Conservation (phyloP, 1,284 basidiomycete species). For the Pterulicium gracile region DNA sequence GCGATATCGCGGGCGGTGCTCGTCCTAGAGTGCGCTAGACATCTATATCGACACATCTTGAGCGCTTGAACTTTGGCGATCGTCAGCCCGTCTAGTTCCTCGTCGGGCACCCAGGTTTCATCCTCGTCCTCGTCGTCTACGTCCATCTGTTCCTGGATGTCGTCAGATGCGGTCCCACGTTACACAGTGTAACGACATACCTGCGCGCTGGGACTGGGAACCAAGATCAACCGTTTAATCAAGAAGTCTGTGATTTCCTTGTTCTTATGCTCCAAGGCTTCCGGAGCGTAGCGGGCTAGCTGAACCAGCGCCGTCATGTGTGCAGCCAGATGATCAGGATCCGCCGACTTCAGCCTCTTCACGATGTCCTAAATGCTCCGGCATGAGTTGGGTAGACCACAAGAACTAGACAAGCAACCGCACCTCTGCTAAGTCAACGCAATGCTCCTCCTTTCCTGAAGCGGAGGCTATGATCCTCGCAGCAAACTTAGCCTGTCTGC, state of each 20-base stretch:
- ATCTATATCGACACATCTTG: conserved; percentile 73
- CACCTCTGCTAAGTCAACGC: conserved; percentile 56
- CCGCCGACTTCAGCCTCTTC: conserved; percentile 36
- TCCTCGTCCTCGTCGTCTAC: conserved; percentile 38
- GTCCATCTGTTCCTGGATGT: conserved; percentile 13
- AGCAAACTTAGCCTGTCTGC: conserved; percentile 80
- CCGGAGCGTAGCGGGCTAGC: conserved; percentile 58
- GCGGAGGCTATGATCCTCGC: conserved; percentile 64
- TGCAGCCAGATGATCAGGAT: conserved; percentile 48
- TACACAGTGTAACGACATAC: conserved; percentile 25
- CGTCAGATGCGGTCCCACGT: not conserved
- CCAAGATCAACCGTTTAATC: conserved; percentile 63
- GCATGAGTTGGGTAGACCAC: too few relatives aligned
- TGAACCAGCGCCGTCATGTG: conserved; percentile 69
- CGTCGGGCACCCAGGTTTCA: conserved; percentile 71
- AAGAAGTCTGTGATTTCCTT: conserved; percentile 66
- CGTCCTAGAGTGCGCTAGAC: conserved; percentile 52
- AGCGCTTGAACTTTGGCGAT: conserved; percentile 66
- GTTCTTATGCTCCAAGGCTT: conserved; percentile 69
- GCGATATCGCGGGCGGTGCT: conserved; percentile 57
- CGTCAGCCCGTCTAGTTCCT: conserved; percentile 41
- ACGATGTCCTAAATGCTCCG: conserved; percentile 58
- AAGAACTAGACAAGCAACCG: conserved; percentile 4
- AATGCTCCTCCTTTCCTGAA: conserved; percentile 40
- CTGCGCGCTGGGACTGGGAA: conserved; percentile 32